Conservation (phyloP, 2,329 filamentous ascomycete species). For the Arachnopeziza araneosa region DNA sequence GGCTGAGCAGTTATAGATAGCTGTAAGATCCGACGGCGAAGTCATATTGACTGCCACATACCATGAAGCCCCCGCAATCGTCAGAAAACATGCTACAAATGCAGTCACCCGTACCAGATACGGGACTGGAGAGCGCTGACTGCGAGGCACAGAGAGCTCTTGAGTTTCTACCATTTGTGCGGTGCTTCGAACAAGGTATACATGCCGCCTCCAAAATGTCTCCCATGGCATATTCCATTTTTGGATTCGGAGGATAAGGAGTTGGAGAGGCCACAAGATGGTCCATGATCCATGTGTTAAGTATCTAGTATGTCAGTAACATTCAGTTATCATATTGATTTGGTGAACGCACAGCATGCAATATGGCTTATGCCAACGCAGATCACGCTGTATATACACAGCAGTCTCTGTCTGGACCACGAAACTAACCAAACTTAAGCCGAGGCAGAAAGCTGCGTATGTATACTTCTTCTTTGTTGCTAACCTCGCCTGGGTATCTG, state of each 20-base stretch:
- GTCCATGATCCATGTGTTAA: slow-evolving; percentile 94
- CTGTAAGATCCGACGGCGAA: slow-evolving; percentile 86
- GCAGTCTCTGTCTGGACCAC: slow-evolving; percentile 94
- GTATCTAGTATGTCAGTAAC: slow-evolving; percentile 44
- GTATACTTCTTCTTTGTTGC: slow-evolving; percentile 79
- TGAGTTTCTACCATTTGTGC: slow-evolving; percentile 82
- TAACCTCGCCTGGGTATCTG: slow-evolving; percentile 55
- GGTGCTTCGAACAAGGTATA: slow-evolving; percentile 57
- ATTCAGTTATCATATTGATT: background rate
- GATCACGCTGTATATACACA: slow-evolving; percentile 85
- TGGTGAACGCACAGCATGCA: slow-evolving; percentile 74
- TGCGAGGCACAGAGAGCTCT: slow-evolving; percentile 59
- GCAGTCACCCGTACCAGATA: slow-evolving; percentile 79
- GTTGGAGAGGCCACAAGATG: slow-evolving; percentile 80
- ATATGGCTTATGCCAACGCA: slow-evolving; percentile 98
- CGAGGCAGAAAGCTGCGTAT: slow-evolving; percentile 77
- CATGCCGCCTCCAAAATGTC: slow-evolving; percentile 76
- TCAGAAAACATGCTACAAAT: slow-evolving; percentile 78
- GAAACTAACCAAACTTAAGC: slow-evolving; percentile 80
- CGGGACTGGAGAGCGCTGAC: slow-evolving; percentile 48
- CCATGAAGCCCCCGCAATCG: slow-evolving; percentile 88
- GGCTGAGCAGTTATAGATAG: slow-evolving; percentile 98
- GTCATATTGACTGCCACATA: slow-evolving; percentile 93
- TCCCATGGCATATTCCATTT: slow-evolving; percentile 74
- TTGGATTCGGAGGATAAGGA: slow-evolving; percentile 73